A percentile compares a stretch with the other conserved stretches of the same genome.
Conservation (phyloP, 2,329 filamentous ascomycete genomes). For the Neocucurbitaria cava region DNA sequence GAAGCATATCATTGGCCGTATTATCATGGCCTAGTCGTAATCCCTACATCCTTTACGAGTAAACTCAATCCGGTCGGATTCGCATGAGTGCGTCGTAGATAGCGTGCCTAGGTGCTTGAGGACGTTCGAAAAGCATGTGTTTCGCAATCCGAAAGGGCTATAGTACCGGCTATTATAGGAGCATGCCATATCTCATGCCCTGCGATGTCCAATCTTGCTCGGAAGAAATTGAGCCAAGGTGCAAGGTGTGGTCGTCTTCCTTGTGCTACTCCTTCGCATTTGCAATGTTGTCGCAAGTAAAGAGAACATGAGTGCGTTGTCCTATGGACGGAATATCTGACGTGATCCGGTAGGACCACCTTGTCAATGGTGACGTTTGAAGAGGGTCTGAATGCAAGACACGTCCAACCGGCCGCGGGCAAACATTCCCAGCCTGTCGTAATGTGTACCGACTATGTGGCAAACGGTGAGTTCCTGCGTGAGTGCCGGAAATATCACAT, state of each 20-base stretch:
- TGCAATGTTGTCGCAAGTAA: not conserved
- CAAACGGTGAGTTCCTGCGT: constrained; percentile 8
- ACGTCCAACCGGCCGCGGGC: constrained; percentile 3
- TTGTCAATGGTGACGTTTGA: not conserved
- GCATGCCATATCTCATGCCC: not conserved
- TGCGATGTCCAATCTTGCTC: not conserved
- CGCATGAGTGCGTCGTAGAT: constrained; percentile 18
- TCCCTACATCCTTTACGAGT: not conserved
- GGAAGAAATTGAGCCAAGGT: not conserved
- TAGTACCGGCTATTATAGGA: constrained; percentile 8
- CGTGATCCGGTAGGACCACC: not conserved
- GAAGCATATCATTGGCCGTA: constrained; percentile 6
- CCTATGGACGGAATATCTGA: not conserved
- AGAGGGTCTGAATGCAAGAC: not conserved
- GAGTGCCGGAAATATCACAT: constrained; percentile 27
- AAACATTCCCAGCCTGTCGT: constrained; percentile 10
- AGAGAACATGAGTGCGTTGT: not conserved
- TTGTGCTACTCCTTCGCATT: not conserved
- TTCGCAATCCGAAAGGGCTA: constrained; percentile 11
- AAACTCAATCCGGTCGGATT: constrained; percentile 11
- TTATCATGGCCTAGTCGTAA: constrained; percentile 1
- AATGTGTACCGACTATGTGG: constrained; percentile 13
- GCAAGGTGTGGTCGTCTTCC: not conserved
- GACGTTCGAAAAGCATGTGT: constrained; percentile 11
- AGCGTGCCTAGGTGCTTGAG: constrained; percentile 2